Base-by-base conservation (phyloP, 345 rosid species). In the Bretschneidera sinensis region DNA sequence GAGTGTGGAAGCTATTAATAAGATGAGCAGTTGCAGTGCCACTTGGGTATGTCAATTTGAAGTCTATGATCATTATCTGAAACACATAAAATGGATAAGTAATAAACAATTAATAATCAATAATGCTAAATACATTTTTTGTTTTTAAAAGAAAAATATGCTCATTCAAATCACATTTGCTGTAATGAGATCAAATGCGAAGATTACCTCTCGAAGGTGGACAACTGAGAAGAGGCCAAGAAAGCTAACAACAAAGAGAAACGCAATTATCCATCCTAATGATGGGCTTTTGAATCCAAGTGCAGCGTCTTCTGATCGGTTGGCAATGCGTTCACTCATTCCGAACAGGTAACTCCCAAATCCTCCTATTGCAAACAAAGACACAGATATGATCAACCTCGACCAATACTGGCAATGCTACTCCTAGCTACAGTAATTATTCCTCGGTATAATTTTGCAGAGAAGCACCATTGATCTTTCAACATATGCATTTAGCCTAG, bases 231-330 rank as follows among this genome's bases (percentile, higher is more conserved):
- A 85, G 64, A 91, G 91, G 61, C 97, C 97, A 58, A 82, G 81
- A 78, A 88, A 86, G 84, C 98, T 91, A 61, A 86, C 96, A 51
- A 91, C 65, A 66, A 91, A 86, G 49, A 91, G 89, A 75, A 88
- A 91, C 50, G 79, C 87, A 16, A 89, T 83, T 23, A 89, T 89
- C 97, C 97, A 86, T 7, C 80, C 63, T 22, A 86, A 23, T 0
- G 83, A 71, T 11, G 83, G 95, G 55, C 81, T 53, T 76, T 83
- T 88, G 53, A 68, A 60, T 39, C 77, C 81, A 33, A 60, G 71
- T 11, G 8, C 2, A 17, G 64, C 66, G 61, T 76, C 82, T 48
- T 54, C 74, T 47, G 90, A 74, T 63, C 79, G 82, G 0, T 25
- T 62, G 0, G 96, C 92, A n/a, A 86, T 64, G 3, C 70, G 71